Evolutionary conservation across 2,329 filamentous ascomycete species (phyloP).

Genomic region (Neobulgaria alba): DNA sequence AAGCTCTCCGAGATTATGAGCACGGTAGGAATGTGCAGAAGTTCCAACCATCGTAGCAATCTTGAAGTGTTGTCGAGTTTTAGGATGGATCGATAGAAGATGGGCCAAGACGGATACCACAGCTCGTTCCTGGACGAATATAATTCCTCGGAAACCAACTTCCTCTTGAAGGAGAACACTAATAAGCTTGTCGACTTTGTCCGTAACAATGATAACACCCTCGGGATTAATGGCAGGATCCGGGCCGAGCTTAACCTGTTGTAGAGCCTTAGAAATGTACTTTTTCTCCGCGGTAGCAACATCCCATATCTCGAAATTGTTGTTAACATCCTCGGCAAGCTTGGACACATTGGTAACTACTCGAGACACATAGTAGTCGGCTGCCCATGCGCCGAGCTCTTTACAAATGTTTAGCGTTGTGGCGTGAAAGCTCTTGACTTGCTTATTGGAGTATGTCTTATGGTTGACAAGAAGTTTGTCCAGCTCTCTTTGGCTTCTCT

Average conservation of each 20-base stretch:
- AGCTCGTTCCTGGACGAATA: conserved; percentile 58
- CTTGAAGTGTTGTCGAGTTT: conserved; percentile 36
- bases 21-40: conserved; percentile 32
- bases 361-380: conserved; percentile 51
- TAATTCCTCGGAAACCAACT: conserved; percentile 42
- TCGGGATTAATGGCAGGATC: conserved; percentile 15
- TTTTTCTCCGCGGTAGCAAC: conserved; percentile 38
- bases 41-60: conserved; percentile 49
- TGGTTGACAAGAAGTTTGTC: conserved; percentile 32
- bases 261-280: conserved; percentile 44
- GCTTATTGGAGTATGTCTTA: conserved; percentile 43
- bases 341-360: conserved; percentile 38
- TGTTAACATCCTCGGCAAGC: conserved; percentile 31
- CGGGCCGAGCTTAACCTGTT: conserved; percentile 28
- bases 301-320: conserved; percentile 34
- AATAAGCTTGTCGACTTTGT: conserved; percentile 51
- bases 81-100: conserved; percentile 32
- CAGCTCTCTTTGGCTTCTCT: conserved; percentile 34
- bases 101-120: conserved; percentile 51
- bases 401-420: conserved; percentile 41
- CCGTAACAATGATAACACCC: conserved; percentile 34
- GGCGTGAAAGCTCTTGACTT: conserved; percentile 46
- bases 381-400: conserved; percentile 61
- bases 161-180: conserved; percentile 39
- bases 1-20: conserved; percentile 34